phyloP scores from a whole-genome alignment of 1,284 basidiomycete species.

The Golubevia pallescens region DNA sequence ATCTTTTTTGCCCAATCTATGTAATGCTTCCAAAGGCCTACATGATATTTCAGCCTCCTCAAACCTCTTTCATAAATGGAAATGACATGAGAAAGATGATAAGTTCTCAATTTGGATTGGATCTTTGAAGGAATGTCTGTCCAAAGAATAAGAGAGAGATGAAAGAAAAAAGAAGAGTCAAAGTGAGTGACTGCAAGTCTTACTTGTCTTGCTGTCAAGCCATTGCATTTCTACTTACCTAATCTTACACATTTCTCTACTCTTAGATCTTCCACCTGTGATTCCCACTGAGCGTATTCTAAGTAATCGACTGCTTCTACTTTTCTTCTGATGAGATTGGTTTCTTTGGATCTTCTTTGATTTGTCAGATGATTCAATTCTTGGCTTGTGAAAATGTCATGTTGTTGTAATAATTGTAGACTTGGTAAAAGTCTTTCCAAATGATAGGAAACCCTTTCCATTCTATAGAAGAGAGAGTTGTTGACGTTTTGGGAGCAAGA shows the following conservation, averaged over 20 bases:
- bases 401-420: conserved; percentile 49
- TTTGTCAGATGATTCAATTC: conserved; percentile 52
- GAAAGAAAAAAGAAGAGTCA: no score
- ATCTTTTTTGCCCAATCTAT: conserved; percentile 41
- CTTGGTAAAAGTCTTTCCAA: conserved; percentile 59
- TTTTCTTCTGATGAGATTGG: conserved; percentile 42
- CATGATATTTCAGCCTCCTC: conserved; percentile 46
- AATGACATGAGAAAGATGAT: conserved; percentile 40
- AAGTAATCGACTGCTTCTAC: conserved; percentile 47
- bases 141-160: no score
- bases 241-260: conserved; percentile 1
- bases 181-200: conserved; percentile 27
- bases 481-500: no score
- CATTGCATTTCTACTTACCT: conserved; percentile 27
- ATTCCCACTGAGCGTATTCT: conserved; percentile 48
- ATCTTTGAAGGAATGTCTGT: no score
- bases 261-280: conserved; percentile 13
- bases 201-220: no score
- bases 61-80: conserved; percentile 56
- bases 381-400: conserved; percentile 41
- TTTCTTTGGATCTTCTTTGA: conserved; percentile 42
- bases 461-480: no score
- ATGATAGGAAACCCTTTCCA: conserved; percentile 61
- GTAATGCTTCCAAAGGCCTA: conserved; percentile 48
- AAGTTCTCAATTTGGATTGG: conserved; percentile 18